Conservation (phyloP, 1,139 yeast species). For the Zygosaccharomyces pseudobailii region DNA sequence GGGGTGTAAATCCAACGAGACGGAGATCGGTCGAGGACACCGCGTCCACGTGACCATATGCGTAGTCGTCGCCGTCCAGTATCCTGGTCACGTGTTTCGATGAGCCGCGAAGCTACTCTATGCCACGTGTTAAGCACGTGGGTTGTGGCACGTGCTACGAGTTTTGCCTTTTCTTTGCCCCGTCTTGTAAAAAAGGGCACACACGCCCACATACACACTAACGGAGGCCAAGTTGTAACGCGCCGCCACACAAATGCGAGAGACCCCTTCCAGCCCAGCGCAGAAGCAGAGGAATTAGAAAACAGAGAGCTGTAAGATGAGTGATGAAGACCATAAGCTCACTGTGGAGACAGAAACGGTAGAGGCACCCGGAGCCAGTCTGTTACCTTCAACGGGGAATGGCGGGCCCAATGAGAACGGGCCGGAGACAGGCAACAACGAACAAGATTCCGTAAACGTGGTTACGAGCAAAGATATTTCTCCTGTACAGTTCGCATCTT, state of each 20-base stretch:
- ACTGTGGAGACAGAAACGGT: constrained; percentile 37
- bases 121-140: no score
- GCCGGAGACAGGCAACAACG: neutral
- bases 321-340: constrained; percentile 29
- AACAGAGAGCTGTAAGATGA: constrained; percentile 24
- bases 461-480: neutral
- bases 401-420: neutral
- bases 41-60: neutral
- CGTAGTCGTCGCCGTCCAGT: no score
- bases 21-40: no score
- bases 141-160: neutral
- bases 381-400: constrained; percentile 5
- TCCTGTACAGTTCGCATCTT: neutral
- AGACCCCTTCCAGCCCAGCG: neutral
- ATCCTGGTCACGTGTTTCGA: neutral
- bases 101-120: no score
- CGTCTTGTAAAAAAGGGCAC: neutral
- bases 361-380: constrained; percentile 25
- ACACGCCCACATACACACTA: neutral
- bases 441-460: neutral
- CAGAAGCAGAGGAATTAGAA: neutral
- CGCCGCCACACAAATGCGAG: neutral
- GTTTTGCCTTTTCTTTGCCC: neutral
- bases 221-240: neutral
- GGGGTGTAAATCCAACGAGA: neutral